A percentile compares a stretch with the other conserved stretches of the same genome.
Evolutionary conservation across 208 protist species (phyloP).

Genomic region (Acanthamoeba healyi): DNA sequence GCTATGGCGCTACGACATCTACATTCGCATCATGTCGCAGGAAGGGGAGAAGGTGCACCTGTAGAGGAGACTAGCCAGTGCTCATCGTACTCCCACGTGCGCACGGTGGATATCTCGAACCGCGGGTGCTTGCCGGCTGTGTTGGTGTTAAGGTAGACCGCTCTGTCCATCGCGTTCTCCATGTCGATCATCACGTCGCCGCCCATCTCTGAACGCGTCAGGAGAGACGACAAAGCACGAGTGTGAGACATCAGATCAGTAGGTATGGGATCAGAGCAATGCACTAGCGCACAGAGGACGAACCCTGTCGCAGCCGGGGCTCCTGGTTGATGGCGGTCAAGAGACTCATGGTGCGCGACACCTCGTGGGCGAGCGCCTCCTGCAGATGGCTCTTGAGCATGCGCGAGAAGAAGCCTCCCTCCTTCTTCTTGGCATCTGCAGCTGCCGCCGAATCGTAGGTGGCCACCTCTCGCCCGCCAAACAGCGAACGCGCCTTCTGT

Average conservation of each 20-base stretch:
- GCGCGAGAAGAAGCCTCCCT: constrained; percentile 37
- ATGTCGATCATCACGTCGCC: constrained; percentile 32
- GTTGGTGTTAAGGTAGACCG: not conserved
- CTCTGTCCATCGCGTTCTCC: constrained; percentile 28
- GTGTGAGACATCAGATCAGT: not conserved
- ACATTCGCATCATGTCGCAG: too few relatives aligned
- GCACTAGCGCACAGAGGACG: not conserved
- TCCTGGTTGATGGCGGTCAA: not conserved
- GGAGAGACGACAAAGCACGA: not conserved
- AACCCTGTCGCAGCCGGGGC: not conserved
- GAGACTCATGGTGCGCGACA: constrained; percentile 36
- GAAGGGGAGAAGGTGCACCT: too few relatives aligned
- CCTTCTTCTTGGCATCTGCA: constrained; percentile 29
- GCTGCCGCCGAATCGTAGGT: constrained; percentile 3
- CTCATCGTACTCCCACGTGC: constrained; percentile 53
- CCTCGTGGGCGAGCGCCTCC: constrained; percentile 17
- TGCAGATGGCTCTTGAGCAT: constrained; percentile 13
- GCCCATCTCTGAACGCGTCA: not conserved
- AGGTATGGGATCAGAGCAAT: not conserved
- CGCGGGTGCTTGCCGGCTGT: not conserved
- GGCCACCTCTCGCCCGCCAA: constrained; percentile 26
- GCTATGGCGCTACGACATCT: too few relatives aligned
- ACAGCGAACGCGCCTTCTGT: constrained; percentile 60
- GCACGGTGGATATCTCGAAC: constrained; percentile 31
- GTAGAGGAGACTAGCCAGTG: constrained; percentile 18